Percentiles rank a stretch among this genome's conserved stretches.
Evolutionary conservation across 495 filamentous ascomycete species (phyloP).

Genomic region (Geopyxis carbonaria): DNA sequence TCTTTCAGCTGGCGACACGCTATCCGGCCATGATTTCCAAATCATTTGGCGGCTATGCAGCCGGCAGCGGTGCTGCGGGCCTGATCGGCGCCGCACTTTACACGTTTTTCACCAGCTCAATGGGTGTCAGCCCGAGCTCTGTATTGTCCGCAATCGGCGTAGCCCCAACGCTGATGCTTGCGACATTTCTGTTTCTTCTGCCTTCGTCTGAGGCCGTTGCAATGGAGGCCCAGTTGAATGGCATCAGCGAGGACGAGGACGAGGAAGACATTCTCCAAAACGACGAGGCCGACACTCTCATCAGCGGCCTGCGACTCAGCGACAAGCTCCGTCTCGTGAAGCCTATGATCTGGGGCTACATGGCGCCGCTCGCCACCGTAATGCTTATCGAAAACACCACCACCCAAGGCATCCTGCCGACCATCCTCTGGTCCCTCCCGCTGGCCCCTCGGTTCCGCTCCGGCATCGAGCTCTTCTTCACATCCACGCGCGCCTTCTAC

Average conservation of each 20-base stretch:
- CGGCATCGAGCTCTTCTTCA: constrained; percentile 4
- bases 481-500: constrained; percentile 16
- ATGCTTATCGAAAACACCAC: constrained; percentile 21
- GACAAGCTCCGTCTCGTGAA: constrained; percentile 14
- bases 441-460: constrained; percentile 1
- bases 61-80: constrained; percentile 14
- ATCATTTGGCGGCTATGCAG: constrained; percentile 17
- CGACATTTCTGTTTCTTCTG: constrained; percentile 10
- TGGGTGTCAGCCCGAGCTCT: constrained; percentile 6
- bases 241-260: constrained; percentile 3
- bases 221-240: background rate
- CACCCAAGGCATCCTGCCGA: constrained; percentile 17
- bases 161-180: constrained; percentile 11
- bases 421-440: constrained; percentile 12
- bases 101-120: constrained; percentile 12
- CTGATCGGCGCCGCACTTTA: constrained; percentile 13
- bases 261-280: background rate
- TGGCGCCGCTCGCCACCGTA: constrained; percentile 12
- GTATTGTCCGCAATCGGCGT: constrained; percentile 14
- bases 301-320: constrained; percentile 8
- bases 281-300: constrained; percentile 3
- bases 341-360: constrained; percentile 16
- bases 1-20: constrained; percentile 17
- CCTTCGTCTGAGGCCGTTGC: constrained; percentile 5
- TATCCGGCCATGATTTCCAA: constrained; percentile 12